Percentiles rank a stretch among this genome's conserved stretches.
Evolutionary conservation across 2,329 filamentous ascomycete genomes (phyloP).

Genomic region (Monosporascus sp.): DNA sequence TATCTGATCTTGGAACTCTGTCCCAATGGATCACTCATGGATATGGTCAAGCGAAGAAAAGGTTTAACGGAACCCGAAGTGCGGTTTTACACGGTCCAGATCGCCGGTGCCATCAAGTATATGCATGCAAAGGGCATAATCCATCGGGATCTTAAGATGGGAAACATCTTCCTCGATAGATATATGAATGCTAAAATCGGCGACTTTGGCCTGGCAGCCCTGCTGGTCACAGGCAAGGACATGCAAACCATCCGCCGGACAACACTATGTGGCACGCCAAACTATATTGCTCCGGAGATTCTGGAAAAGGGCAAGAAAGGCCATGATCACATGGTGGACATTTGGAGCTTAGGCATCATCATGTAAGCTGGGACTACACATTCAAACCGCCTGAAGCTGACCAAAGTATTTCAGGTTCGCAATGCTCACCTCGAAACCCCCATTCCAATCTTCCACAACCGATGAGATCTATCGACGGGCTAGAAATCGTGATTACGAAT

Average conservation of each 20-base stretch:
- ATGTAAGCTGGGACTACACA: constrained; percentile 52
- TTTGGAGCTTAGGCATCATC: constrained; percentile 97
- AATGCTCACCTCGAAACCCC: constrained; percentile 92
- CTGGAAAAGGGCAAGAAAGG: constrained; percentile 89
- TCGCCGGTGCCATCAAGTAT: constrained; percentile 96
- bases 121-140: constrained; percentile 95
- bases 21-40: constrained; percentile 92
- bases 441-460: constrained; percentile 87
- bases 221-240: constrained; percentile 87
- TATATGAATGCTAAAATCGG: constrained; percentile 98
- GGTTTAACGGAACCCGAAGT: constrained; percentile 91
- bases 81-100: constrained; percentile 87
- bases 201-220: constrained; percentile 89
- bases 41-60: constrained; percentile 91
- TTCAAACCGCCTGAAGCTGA: constrained; percentile 7
- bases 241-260: constrained; percentile 79
- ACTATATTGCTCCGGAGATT: constrained; percentile 97
- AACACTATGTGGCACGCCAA: constrained; percentile 93
- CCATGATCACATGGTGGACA: constrained; percentile 95
- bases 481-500: constrained; percentile 69
- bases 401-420: constrained; percentile 61
- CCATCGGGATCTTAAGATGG: constrained; percentile 95
- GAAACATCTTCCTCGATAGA: constrained; percentile 90
- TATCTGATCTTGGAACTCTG: constrained; percentile 94
- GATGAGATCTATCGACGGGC: constrained; percentile 78